phyloP scores from a whole-genome alignment of 2,329 filamentous ascomycete species.

The Biscogniauxia sp. region DNA sequence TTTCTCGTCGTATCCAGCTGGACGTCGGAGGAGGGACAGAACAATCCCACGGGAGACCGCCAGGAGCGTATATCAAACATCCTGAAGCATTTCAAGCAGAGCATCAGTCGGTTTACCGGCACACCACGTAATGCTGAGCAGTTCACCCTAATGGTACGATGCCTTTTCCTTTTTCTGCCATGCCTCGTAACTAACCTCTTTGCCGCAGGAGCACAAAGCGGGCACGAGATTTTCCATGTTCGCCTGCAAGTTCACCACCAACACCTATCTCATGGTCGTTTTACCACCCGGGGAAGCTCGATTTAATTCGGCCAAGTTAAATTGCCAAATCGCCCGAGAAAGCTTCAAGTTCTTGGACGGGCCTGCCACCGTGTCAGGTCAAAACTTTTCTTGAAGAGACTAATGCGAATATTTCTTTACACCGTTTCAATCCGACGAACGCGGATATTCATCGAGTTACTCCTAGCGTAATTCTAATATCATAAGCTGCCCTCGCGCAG shows the following conservation, averaged over 20 bases:
- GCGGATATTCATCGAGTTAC: not conserved
- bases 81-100: slow-evolving; percentile 97
- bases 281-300: slow-evolving; percentile 87
- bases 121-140: slow-evolving; percentile 79
- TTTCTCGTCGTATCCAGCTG: slow-evolving; percentile 96
- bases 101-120: slow-evolving; percentile 70
- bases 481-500: not conserved
- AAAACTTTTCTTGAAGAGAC: slow-evolving; percentile 8
- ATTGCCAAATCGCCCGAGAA: slow-evolving; percentile 81
- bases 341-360: slow-evolving; percentile 72
- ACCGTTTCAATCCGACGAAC: not conserved
- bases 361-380: slow-evolving; percentile 33
- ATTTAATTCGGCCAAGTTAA: slow-evolving; percentile 87
- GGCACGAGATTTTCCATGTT: slow-evolving; percentile 83
- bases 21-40: slow-evolving; percentile 68
- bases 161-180: not conserved
- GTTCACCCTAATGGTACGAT: slow-evolving; percentile 63
- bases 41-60: slow-evolving; percentile 88
- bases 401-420: not conserved
- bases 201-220: slow-evolving; percentile 65
- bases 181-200: not conserved
- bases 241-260: slow-evolving; percentile 92
- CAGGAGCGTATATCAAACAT: slow-evolving; percentile 95
- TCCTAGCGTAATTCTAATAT: not conserved
- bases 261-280: slow-evolving; percentile 92